Conservation (phyloP, 2,329 filamentous ascomycete species). For the Beauveria varroae region DNA sequence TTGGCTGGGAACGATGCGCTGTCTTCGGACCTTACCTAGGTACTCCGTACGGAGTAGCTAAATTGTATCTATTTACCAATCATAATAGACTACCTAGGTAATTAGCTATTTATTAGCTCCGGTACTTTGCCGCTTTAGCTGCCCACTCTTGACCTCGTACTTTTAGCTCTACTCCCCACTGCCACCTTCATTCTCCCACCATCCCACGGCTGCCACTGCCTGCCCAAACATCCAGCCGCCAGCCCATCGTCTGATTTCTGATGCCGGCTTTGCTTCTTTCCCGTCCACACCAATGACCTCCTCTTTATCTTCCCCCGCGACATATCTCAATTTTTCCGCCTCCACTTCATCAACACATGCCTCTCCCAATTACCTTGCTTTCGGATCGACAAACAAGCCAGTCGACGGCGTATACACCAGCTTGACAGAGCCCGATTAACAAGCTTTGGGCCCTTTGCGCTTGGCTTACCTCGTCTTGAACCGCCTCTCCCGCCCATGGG, state of each 20-base stretch:
- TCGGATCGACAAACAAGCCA: neutral
- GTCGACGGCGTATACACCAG: neutral
- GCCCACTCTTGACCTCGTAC: too few relatives aligned
- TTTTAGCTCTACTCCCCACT: too few relatives aligned
- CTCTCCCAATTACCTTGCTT: neutral
- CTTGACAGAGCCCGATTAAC: neutral
- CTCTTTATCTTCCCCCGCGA: neutral
- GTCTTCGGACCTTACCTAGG: too few relatives aligned
- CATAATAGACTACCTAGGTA: too few relatives aligned
- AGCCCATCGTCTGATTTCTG: neutral
- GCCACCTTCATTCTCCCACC: too few relatives aligned
- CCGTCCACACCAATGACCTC: neutral
- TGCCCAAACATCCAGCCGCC: too few relatives aligned
- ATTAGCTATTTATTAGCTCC: too few relatives aligned
- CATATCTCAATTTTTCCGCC: neutral
- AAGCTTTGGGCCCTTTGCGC: neutral
- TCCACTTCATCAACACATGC: neutral
- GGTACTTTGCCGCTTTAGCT: too few relatives aligned
- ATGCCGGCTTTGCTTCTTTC: neutral
- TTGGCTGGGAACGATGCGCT: too few relatives aligned
- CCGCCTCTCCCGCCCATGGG: neutral
- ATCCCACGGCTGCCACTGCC: too few relatives aligned
- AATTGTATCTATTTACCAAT: too few relatives aligned
- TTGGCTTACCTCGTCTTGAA: neutral
- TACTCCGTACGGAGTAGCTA: too few relatives aligned